Percentiles rank a stretch among this genome's conserved stretches.
Evolutionary conservation across 129 eudicot genomes (phyloP).

Genomic region (Lactuca sativa): DNA sequence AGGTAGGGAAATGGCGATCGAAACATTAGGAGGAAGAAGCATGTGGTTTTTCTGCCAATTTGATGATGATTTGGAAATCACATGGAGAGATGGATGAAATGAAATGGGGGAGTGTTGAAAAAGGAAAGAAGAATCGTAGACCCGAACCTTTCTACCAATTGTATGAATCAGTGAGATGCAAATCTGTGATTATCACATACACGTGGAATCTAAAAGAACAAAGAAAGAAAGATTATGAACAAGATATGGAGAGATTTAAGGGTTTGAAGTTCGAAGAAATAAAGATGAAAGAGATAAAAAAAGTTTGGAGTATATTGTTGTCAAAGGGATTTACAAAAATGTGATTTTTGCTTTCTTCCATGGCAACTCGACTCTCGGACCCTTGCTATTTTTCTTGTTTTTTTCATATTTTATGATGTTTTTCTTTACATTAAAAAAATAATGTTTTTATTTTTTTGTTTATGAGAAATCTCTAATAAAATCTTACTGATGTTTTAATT

Average conservation of each 20-base stretch:
- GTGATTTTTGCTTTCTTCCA: conserved; percentile 19
- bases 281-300: conserved; percentile 15
- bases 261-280: conserved; percentile 15
- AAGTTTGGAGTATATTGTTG: conserved; percentile 24
- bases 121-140: conserved; percentile 36
- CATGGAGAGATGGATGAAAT: conserved; percentile 20
- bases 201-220: conserved; percentile 24
- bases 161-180: conserved; percentile 25
- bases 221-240: conserved; percentile 5
- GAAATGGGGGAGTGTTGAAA: conserved; percentile 25
- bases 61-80: conserved; percentile 27
- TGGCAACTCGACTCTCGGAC: not conserved
- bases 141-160: conserved; percentile 19
- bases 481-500: too few relatives aligned
- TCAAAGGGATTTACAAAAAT: conserved; percentile 15
- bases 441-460: not conserved
- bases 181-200: conserved; percentile 21
- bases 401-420: not conserved
- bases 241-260: conserved; percentile 21
- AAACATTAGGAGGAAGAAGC: conserved; percentile 11
- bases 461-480: too few relatives aligned
- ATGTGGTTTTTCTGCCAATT: conserved; percentile 17
- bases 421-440: not conserved
- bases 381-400: conserved; percentile 14
- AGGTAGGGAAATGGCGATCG: conserved; percentile 22